phyloP scores from a whole-genome alignment of 306 rosid genomes.

The Styphnolobium japonicum region DNA sequence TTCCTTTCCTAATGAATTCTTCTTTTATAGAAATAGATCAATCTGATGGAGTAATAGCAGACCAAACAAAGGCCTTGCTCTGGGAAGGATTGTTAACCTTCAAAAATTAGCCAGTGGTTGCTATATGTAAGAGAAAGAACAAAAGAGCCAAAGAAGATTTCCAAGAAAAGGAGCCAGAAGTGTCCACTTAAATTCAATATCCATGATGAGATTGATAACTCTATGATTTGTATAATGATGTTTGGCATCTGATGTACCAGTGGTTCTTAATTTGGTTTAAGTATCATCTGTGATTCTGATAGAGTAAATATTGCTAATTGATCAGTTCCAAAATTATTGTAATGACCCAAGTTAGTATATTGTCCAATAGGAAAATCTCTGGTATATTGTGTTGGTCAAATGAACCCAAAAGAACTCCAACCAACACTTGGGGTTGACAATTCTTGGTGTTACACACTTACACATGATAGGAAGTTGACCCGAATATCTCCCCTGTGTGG shows the following conservation, averaged over 20 bases:
- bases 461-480: not conserved
- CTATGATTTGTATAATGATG: not conserved
- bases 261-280: not conserved
- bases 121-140: not conserved
- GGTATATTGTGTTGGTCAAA: not conserved
- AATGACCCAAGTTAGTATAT: not conserved
- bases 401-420: not conserved
- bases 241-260: not conserved
- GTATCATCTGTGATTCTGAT: not conserved
- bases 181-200: not conserved
- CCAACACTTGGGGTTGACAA: not conserved
- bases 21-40: not conserved
- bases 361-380: not conserved
- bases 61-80: not conserved
- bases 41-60: not conserved
- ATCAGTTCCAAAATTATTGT: not conserved
- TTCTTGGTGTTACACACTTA: not conserved
- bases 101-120: not conserved
- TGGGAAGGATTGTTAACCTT: no score
- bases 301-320: not conserved
- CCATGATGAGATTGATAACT: not conserved
- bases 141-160: not conserved
- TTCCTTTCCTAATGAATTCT: not conserved
- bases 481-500: not conserved
- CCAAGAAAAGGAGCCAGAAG: not conserved